These are phyloP conservation scores for Fusarium foetens DNA, from an alignment of 2,329 filamentous ascomycete genomes.

Conservation along the genomic window DNA sequence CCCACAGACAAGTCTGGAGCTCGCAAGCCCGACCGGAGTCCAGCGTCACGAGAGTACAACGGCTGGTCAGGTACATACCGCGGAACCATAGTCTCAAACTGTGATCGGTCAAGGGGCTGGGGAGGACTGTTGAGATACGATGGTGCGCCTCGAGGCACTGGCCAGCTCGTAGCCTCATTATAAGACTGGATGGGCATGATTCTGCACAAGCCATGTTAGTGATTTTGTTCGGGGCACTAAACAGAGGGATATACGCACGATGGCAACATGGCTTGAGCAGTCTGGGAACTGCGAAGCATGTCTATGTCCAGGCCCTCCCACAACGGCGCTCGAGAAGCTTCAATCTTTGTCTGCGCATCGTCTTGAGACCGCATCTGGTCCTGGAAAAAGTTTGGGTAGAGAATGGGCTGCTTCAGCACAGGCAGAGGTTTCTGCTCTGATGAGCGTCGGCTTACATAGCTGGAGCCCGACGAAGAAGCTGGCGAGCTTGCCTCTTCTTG, in stretches of 20 bases:
- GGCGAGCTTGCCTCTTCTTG: conserved; percentile 11
- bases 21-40: conserved; percentile 10
- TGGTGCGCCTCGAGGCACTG: conserved; percentile 8
- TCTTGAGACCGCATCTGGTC: conserved; percentile 1
- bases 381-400: conserved; percentile 9
- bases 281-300: conserved; percentile 7
- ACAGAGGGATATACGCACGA: conserved; percentile 19
- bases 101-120: conserved; percentile 9
- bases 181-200: conserved; percentile 7
- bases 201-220: conserved; percentile 20
- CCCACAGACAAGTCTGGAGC: conserved; percentile 14
- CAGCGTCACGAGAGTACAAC: not conserved
- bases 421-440: conserved; percentile 36
- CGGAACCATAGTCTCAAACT: conserved; percentile 6
- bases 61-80: conserved; percentile 15
- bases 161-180: conserved; percentile 22
- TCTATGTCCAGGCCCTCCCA: conserved; percentile 8
- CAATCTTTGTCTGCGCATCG: conserved; percentile 15
- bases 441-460: conserved; percentile 21
- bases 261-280: conserved; percentile 17
- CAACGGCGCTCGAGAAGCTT: not conserved
- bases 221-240: not conserved
- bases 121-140: not conserved
- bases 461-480: conserved; percentile 10
- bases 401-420: conserved; percentile 4